A percentile compares a stretch with the other conserved stretches of the same genome.
phyloP scores from a whole-genome alignment of 495 filamentous ascomycete species.

The Talaromyces borbonicus region DNA sequence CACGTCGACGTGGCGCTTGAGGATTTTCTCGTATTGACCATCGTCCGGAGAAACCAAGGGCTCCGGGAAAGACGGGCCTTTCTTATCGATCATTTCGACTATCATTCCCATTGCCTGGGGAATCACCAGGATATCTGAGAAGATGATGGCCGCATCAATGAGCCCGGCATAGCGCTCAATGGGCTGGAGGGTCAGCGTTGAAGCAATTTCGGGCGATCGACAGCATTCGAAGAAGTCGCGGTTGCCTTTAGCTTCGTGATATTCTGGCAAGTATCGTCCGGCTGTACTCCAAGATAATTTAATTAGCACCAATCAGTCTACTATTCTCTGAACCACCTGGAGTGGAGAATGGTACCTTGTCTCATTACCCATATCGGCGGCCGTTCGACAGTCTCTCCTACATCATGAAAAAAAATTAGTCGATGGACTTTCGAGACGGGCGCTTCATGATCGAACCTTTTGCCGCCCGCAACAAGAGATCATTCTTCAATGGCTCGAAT shows the following conservation, averaged over 20 bases:
- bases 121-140: constrained; percentile 96
- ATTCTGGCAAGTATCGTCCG: constrained; percentile 94
- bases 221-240: constrained; percentile 97
- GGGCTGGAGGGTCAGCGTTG: constrained; percentile 83
- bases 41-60: constrained; percentile 70
- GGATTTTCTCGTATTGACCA: constrained; percentile 66
- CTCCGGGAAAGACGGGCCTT: constrained; percentile 86
- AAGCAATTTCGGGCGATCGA: constrained; percentile 83
- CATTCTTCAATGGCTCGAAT: constrained; percentile 81
- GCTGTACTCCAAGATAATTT: too few relatives aligned
- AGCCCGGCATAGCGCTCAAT: constrained; percentile 83
- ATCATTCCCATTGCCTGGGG: constrained; percentile 96
- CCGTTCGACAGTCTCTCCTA: constrained; percentile 82
- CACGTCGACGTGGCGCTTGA: constrained; percentile 73
- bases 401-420: constrained; percentile 11
- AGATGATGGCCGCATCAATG: constrained; percentile 96
- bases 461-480: constrained; percentile 78
- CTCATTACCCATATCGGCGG: constrained; percentile 98
- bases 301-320: too few relatives aligned
- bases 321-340: too few relatives aligned
- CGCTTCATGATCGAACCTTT: too few relatives aligned
- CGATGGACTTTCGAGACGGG: too few relatives aligned
- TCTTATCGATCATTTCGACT: constrained; percentile 94
- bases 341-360: constrained; percentile 60
- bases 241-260: constrained; percentile 82